phyloP scores from a whole-genome alignment of 306 rosid genomes.

The Quillaja saponaria region DNA sequence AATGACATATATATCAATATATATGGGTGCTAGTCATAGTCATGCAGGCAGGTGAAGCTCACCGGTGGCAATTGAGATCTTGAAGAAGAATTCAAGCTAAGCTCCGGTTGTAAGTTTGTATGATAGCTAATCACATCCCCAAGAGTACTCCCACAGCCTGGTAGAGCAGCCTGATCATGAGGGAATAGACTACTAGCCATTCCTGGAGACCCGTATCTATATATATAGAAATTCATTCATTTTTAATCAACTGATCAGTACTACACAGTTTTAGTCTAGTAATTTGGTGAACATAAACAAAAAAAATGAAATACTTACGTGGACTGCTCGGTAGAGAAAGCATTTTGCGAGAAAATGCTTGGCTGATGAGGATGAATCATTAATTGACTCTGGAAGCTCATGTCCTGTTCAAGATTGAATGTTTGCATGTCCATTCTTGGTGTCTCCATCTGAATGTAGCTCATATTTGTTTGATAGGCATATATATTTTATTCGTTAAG shows the following conservation, averaged over 20 bases:
- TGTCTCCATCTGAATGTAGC: no score
- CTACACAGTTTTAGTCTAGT: no score
- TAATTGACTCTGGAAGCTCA: not conserved
- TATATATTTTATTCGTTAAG: no score
- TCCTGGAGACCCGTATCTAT: no score
- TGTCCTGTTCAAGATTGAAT: conserved; percentile 3
- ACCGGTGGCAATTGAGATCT: conserved; percentile 20
- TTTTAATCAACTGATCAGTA: no score
- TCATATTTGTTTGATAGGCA: no score
- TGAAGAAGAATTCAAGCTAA: conserved; percentile 17
- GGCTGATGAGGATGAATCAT: not conserved
- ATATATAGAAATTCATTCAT: no score
- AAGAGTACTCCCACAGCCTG: conserved; percentile 2
- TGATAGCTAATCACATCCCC: not conserved
- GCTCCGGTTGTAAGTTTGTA: conserved; percentile 18
- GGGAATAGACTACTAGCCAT: not conserved
- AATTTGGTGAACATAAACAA: no score
- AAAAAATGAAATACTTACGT: not conserved
- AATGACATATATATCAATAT: no score
- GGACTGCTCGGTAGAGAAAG: not conserved
- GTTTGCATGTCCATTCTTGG: not conserved
- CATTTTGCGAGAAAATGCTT: not conserved
- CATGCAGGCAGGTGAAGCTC: no score
- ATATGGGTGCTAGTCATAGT: no score
- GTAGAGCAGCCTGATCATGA: not conserved